Conservation (phyloP, 2,329 filamentous ascomycete species). For the Seiridium unicorne region DNA sequence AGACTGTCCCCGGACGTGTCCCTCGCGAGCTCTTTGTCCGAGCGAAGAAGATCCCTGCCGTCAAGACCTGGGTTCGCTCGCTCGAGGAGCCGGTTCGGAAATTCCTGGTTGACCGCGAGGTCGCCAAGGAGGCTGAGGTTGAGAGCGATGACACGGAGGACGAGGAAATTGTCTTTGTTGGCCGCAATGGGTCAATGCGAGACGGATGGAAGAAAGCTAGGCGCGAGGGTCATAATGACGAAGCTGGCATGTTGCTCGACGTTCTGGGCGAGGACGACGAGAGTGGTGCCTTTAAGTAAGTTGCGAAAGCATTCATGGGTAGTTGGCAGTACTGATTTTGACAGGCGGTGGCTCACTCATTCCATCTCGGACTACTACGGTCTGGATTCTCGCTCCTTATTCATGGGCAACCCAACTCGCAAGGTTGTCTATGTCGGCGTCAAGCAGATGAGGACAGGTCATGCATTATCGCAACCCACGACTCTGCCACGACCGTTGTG, state of each 20-base stretch:
- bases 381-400: slow-evolving; percentile 78
- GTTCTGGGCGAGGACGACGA: slow-evolving; percentile 68
- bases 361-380: slow-evolving; percentile 92
- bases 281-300: slow-evolving; percentile 78
- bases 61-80: slow-evolving; percentile 76
- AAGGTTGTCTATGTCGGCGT: slow-evolving; percentile 83
- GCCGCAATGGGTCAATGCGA: slow-evolving; percentile 61
- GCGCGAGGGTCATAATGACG: slow-evolving; percentile 56
- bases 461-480: slow-evolving; percentile 19
- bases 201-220: slow-evolving; percentile 47
- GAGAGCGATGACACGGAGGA: slow-evolving; percentile 28
- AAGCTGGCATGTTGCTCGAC: slow-evolving; percentile 74
- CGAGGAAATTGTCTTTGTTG: slow-evolving; percentile 84
- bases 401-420: slow-evolving; percentile 66
- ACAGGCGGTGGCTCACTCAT: slow-evolving; percentile 87
- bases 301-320: slow-evolving; percentile 16
- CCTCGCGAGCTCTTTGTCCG: slow-evolving; percentile 78
- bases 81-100: slow-evolving; percentile 81
- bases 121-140: slow-evolving; percentile 34
- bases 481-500: slow-evolving; percentile 62
- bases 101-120: slow-evolving; percentile 63
- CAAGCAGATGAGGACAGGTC: slow-evolving; percentile 41
- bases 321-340: slow-evolving; percentile 12
- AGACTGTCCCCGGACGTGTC: slow-evolving; percentile 55
- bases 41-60: slow-evolving; percentile 76